Conservation (phyloP, 2,329 filamentous ascomycete genomes). For the Fusarium illudens region DNA sequence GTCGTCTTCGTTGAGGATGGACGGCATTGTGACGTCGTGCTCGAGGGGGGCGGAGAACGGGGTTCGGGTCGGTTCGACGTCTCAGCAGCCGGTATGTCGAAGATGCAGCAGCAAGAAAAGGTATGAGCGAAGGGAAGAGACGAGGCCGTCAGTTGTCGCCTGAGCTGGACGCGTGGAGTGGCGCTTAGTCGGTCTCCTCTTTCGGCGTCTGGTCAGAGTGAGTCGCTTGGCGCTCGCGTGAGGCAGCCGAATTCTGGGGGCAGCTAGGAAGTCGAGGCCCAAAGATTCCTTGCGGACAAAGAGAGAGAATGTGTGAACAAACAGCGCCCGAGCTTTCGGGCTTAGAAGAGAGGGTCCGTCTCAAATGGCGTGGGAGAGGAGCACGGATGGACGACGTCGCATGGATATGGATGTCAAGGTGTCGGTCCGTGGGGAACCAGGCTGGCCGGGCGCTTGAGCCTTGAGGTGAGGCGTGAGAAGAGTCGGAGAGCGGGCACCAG, state of each 20-base stretch:
- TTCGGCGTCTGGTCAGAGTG: conserved; percentile 32
- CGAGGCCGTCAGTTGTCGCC: conserved; percentile 23
- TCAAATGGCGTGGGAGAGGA: conserved; percentile 39
- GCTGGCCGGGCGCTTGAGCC: conserved; percentile 30
- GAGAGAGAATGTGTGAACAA: conserved; percentile 24
- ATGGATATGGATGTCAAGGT: conserved; percentile 35
- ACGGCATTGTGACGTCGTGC: conserved; percentile 59
- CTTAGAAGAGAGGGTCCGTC: conserved; percentile 34
- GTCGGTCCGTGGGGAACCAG: conserved; percentile 35
- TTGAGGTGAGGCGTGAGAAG: conserved; percentile 25
- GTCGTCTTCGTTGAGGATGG: conserved; percentile 87
- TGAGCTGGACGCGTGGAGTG: conserved; percentile 38
- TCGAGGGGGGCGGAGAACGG: background rate
- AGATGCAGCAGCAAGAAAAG: background rate
- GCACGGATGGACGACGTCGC: conserved; percentile 36
- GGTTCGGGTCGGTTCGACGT: background rate
- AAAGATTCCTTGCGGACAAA: conserved; percentile 11
- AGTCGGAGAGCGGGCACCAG: conserved; percentile 29
- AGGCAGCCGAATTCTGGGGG: conserved; percentile 32
- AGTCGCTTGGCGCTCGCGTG: conserved; percentile 39
- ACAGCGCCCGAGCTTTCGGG: conserved; percentile 40
- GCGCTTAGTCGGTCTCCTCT: conserved; percentile 37
- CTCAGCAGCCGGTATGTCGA: background rate
- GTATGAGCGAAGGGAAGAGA: conserved; percentile 18
- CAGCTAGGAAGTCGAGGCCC: conserved; percentile 12